A percentile compares a stretch with the other conserved stretches of the same genome.
phyloP scores from a whole-genome alignment of 2,329 filamentous ascomycete species.

The Aspergillus floridensis region DNA sequence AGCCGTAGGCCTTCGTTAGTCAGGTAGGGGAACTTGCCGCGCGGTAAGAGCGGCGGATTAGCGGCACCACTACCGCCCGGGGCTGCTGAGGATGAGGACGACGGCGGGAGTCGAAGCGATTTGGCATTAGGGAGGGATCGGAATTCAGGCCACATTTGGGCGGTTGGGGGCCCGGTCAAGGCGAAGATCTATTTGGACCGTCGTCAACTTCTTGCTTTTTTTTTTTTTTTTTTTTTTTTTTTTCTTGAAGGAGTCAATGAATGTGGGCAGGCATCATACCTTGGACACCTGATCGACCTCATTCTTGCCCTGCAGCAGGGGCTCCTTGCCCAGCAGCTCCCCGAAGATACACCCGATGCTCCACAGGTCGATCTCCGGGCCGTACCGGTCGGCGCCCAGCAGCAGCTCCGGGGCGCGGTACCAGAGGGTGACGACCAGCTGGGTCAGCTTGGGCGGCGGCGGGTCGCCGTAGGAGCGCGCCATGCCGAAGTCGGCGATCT shows the following conservation, averaged over 20 bases:
- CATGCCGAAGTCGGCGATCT: slow-evolving; percentile 98
- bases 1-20: slow-evolving; percentile 71
- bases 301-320: slow-evolving; percentile 81
- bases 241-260: no score
- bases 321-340: slow-evolving; percentile 79
- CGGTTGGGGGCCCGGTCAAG: slow-evolving; percentile 80
- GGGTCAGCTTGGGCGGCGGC: slow-evolving; percentile 75
- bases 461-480: slow-evolving; percentile 84
- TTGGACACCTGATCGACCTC: slow-evolving; percentile 86
- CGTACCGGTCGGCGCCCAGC: slow-evolving; percentile 75
- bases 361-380: slow-evolving; percentile 84
- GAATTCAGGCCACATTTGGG: slow-evolving; percentile 82
- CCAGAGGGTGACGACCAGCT: slow-evolving; percentile 95
- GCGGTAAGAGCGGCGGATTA: slow-evolving; percentile 54
- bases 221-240: no score
- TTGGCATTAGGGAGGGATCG: slow-evolving; percentile 82
- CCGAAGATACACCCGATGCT: slow-evolving; percentile 94
- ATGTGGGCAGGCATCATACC: slow-evolving; percentile 30
- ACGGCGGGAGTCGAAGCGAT: slow-evolving; percentile 65
- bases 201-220: no score
- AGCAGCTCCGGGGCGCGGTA: slow-evolving; percentile 90
- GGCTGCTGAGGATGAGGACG: slow-evolving; percentile 33
- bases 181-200: slow-evolving; percentile 66
- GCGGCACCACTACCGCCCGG: slow-evolving; percentile 6
- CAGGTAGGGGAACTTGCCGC: slow-evolving; percentile 76